phyloP scores from a whole-genome alignment of 345 rosid genomes.

The Trapa bicornis region DNA sequence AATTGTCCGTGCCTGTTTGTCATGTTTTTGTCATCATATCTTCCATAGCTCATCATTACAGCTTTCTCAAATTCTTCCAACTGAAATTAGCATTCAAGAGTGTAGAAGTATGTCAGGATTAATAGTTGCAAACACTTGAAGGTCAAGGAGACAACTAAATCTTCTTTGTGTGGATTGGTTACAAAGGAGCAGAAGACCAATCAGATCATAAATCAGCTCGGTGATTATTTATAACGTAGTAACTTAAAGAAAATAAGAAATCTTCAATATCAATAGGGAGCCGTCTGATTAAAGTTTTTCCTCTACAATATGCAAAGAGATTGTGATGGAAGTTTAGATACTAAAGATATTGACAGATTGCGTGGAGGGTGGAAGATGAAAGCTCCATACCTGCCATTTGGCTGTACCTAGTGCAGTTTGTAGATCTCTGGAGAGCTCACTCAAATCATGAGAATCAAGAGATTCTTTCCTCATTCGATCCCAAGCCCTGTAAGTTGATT shows the following conservation, averaged over 20 bases:
- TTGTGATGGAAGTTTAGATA: not conserved
- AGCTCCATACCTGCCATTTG: conserved; percentile 66
- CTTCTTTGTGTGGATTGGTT: not conserved
- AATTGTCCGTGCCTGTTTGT: conserved; percentile 63
- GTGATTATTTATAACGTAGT: not conserved
- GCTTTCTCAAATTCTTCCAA: conserved; percentile 84
- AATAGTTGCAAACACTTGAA: not conserved
- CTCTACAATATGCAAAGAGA: not conserved
- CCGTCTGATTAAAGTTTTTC: not conserved
- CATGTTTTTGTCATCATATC: conserved; percentile 31
- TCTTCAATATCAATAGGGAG: not conserved
- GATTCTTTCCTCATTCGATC: conserved; percentile 40
- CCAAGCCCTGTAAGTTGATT: conserved; percentile 69
- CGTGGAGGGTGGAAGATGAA: not conserved
- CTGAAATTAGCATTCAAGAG: conserved; percentile 27
- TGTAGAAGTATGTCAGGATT: conserved; percentile 4
- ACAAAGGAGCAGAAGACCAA: not conserved
- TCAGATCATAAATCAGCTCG: not conserved
- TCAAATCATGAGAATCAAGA: conserved; percentile 21
- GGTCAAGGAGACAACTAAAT: not conserved
- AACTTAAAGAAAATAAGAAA: not conserved
- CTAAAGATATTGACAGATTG: not conserved
- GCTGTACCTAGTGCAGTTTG: conserved; percentile 84
- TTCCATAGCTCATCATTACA: conserved; percentile 46
- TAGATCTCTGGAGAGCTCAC: conserved; percentile 51